phyloP scores from a whole-genome alignment of 257 asterid species.

The Misopates orontium region DNA sequence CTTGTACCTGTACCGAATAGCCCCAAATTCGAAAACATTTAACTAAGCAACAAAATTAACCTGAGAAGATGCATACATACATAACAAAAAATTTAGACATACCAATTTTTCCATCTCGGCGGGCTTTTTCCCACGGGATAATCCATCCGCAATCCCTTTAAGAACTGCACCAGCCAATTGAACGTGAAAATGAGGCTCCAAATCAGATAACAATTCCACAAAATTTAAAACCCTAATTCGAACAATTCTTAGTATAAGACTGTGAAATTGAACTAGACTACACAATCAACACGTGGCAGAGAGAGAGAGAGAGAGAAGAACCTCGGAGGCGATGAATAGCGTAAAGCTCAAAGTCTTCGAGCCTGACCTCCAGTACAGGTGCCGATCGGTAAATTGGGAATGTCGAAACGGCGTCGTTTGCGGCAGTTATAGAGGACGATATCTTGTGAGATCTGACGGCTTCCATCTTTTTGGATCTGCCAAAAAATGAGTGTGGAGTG shows the following conservation, averaged over 20 bases:
- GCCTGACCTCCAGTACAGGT: conserved; percentile 80
- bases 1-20: conserved; percentile 45
- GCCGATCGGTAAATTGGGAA: conserved; percentile 80
- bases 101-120: conserved; percentile 68
- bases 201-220: too few species aligned
- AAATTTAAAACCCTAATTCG: too few species aligned
- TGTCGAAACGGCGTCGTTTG: conserved; percentile 34
- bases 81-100: background rate
- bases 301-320: background rate
- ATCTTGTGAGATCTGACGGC: conserved; percentile 51
- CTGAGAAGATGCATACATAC: background rate
- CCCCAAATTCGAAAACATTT: background rate
- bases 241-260: too few species aligned
- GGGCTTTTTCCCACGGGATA: conserved; percentile 73
- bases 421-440: conserved; percentile 23
- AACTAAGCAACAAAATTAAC: too few species aligned
- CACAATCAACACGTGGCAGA: too few species aligned
- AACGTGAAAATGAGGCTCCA: too few species aligned
- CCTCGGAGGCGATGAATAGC: conserved; percentile 95
- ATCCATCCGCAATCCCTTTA: conserved; percentile 83
- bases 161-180: conserved; percentile 58
- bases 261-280: too few species aligned
- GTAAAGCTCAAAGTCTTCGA: conserved; percentile 88
- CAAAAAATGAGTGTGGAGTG: too few species aligned
- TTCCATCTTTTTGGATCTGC: background rate